Evolutionary conservation across 129 eudicot genomes (phyloP), one percentile per base, ranked within the genome.

Genomic region (Oenanthe sinensis): DNA sequence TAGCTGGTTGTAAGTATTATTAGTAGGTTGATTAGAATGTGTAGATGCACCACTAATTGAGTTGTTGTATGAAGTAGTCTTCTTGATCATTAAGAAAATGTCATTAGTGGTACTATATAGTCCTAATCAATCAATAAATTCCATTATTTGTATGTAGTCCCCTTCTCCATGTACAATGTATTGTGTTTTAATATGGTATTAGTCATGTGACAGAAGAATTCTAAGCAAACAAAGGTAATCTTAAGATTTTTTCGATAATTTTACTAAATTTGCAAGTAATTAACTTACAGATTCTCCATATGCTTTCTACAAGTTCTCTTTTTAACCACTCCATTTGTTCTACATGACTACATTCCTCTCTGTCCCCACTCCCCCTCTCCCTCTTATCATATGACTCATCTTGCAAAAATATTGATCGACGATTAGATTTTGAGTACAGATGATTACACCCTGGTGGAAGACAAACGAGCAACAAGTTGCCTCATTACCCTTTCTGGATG

Each of bases 241-340:
- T 72, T 71, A 71, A 26, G 67, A 44, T 40, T 16, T 63, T 47
- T 81, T 6, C 11, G 8, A 52, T 19, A 5, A 52, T 19, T 52
- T 16, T 19, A 54, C 26, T 20, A 54, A 54, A 54, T 54, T 7
- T 1, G 13, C 49, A 8, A 12, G 26, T n/a, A n/a, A n/a, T 54
- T 2, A 19, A 48, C 68, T 24, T 3, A 33, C n/a, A 62, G 79
- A 80, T 77, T 76, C 76, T 79, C 81, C 81, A 68, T 80, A 62
- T 63, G 75, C 60, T 75, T 62, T 55, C 20, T 55, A 13, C 22
- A 11, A 13, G 20, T 15, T 55, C 4, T 55, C 24, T 55, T 6
- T 24, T 33, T 33, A 33, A 33, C 36, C 36, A 33, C 36, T 33
- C 36, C 36, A 33, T 33, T 33, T 33, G 36, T 33, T 33, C 36